Base-by-base conservation (phyloP, 371 early-diverging fungal species). In the Rhizomucor miehei region DNA sequence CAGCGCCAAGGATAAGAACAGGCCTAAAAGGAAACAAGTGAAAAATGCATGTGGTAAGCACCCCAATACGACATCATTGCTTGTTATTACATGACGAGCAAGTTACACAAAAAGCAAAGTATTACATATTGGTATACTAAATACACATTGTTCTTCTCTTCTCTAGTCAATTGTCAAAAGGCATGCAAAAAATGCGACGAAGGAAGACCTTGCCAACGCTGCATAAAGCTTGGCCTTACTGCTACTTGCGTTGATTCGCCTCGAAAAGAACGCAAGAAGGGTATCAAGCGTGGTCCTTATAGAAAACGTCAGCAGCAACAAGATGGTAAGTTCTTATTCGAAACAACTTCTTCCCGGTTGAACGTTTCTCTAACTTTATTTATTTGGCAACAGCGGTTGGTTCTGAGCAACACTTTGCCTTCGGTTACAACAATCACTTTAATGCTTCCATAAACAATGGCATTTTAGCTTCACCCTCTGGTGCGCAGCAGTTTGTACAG, bases 171-270 rank as follows among this genome's bases (percentile, higher is more conserved):
- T 52, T 93, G 94, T 61, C 89, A 91, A 70, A 85, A 85, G 55
- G 90, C 92, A 0, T 93, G 94, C 74, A 93, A 93, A 68, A 91
- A 90, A 65, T 93, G 94, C 57, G 92, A 91, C 52, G 84, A 90
- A 36, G 81, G 79, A 12, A 66, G 94, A 46, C 90, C 94, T 1
- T 93, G 94, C 63, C 66, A 75, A 58, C 85, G 94, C 8, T 93
- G 94, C 57, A 67, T 89, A 59, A 86, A 84, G 54, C 79, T 85
- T 48, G 86, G 82, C 14, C 54, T 91, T 13, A 73, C 68, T 1
- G 85, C 80, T 6, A 77, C 87, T 8, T 93, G 94, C 59, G 74
- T 79, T 0, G 82, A 90, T 62, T 90, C 91, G 4, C 77, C 76
- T 38, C 81, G 94, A 38, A 92, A 92, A 72, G 85, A 84, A 46